These are phyloP conservation scores for Chrysanthemum makinoi DNA, from an alignment of 129 eudicot genomes.

Conservation along the genomic window DNA sequence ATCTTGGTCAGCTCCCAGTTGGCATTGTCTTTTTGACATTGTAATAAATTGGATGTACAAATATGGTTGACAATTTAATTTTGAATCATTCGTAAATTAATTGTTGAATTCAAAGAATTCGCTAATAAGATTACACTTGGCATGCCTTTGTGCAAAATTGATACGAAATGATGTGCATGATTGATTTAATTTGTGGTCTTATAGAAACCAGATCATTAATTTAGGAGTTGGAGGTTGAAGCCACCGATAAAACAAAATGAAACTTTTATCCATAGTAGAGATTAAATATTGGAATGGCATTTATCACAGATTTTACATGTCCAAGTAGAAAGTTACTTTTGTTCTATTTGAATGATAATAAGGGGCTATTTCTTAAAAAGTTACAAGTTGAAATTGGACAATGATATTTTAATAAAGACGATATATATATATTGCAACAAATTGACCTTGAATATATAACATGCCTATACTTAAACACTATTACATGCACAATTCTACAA, in stretches of 20 bases:
- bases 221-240: slow-evolving; percentile 29
- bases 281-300: too few relatives aligned
- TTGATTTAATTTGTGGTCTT: slow-evolving; percentile 25
- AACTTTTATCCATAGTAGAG: not conserved
- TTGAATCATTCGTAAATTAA: slow-evolving; percentile 3
- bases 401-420: too few relatives aligned
- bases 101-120: slow-evolving; percentile 14
- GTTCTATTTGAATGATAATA: too few relatives aligned
- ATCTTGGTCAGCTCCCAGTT: slow-evolving; percentile 27
- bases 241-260: slow-evolving; percentile 20
- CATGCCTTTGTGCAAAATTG: not conserved
- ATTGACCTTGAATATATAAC: too few relatives aligned
- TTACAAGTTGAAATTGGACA: too few relatives aligned
- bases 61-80: slow-evolving; percentile 27
- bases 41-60: slow-evolving; percentile 24
- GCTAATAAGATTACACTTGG: slow-evolving; percentile 26
- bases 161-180: slow-evolving; percentile 12
- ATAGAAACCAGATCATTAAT: slow-evolving; percentile 19
- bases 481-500: too few relatives aligned
- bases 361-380: too few relatives aligned
- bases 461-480: too few relatives aligned
- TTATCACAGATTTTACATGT: too few relatives aligned
- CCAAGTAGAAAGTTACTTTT: too few relatives aligned
- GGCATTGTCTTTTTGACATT: slow-evolving; percentile 24
- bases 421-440: too few relatives aligned